phyloP scores from a whole-genome alignment of 2,329 filamentous ascomycete genomes.

The Fusarium staphyleae region DNA sequence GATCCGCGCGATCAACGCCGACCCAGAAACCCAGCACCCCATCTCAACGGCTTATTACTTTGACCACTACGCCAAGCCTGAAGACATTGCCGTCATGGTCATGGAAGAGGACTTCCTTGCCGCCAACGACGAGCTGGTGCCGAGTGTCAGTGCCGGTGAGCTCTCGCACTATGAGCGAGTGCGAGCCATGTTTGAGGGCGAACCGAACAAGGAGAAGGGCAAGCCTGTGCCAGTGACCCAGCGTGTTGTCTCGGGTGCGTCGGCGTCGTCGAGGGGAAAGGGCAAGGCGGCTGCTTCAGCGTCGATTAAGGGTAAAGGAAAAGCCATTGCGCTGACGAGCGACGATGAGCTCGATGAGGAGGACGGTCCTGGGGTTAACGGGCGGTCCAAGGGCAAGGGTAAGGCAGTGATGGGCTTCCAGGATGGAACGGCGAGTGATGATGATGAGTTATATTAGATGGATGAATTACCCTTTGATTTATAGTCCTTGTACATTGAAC shows the following conservation, averaged over 20 bases:
- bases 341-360: conserved; percentile 47
- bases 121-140: conserved; percentile 86
- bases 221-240: conserved; percentile 43
- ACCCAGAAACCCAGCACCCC: conserved; percentile 48
- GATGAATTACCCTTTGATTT: conserved; percentile 7
- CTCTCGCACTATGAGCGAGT: conserved; percentile 90
- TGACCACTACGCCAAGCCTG: conserved; percentile 83
- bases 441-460: conserved; percentile 62
- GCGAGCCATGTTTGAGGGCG: conserved; percentile 80
- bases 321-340: conserved; percentile 43
- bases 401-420: conserved; percentile 61
- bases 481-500: conserved; percentile 27
- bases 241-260: conserved; percentile 39
- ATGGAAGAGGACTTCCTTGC: conserved; percentile 86
- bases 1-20: conserved; percentile 72
- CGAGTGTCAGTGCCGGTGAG: conserved; percentile 91
- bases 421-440: conserved; percentile 62
- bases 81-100: conserved; percentile 87
- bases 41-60: conserved; percentile 94
- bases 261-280: conserved; percentile 45
- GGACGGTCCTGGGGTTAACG: conserved; percentile 45
- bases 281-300: conserved; percentile 42
- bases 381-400: conserved; percentile 60
- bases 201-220: conserved; percentile 46
- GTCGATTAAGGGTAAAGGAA: conserved; percentile 45